These are phyloP conservation scores for Salicornia ramosissima DNA, from an alignment of 148 eudicot genomes.

Conservation along the genomic window DNA sequence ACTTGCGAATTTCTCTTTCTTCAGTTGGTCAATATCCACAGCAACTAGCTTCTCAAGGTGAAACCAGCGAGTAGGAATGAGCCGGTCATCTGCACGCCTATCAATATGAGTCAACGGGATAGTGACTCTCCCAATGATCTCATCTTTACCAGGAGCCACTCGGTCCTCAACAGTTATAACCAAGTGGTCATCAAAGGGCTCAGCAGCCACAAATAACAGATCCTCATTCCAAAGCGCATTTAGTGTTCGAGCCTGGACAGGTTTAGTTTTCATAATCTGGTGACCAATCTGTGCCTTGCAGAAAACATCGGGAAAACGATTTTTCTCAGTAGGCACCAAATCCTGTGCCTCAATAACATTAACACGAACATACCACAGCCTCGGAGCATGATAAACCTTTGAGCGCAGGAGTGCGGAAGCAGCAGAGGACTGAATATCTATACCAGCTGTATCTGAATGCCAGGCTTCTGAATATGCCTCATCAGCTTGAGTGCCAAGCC, in stretches of 20 bases:
- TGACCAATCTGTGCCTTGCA: constrained; percentile 90
- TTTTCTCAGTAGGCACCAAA: constrained; percentile 70
- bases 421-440: constrained; percentile 68
- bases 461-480: constrained; percentile 93
- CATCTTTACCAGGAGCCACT: constrained; percentile 93
- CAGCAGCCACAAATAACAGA: constrained; percentile 83
- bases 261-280: constrained; percentile 73
- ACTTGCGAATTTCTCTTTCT: constrained; percentile 82
- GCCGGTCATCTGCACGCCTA: constrained; percentile 83
- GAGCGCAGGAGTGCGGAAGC: constrained; percentile 70
- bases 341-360: constrained; percentile 97
- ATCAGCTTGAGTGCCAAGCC: constrained; percentile 98
- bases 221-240: constrained; percentile 94
- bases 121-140: constrained; percentile 76
- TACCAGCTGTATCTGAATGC: constrained; percentile 88
- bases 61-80: constrained; percentile 87
- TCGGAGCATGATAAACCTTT: constrained; percentile 88
- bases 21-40: constrained; percentile 78
- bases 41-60: constrained; percentile 80
- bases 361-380: constrained; percentile 91
- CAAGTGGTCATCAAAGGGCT: constrained; percentile 92
- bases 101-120: constrained; percentile 68
- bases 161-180: constrained; percentile 86
- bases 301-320: constrained; percentile 83
- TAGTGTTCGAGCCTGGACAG: constrained; percentile 65